Evolutionary conservation across 495 filamentous ascomycete genomes (phyloP), one percentile per base, ranked within the genome.

Genomic region (Hyaloscypha hepaticicola): DNA sequence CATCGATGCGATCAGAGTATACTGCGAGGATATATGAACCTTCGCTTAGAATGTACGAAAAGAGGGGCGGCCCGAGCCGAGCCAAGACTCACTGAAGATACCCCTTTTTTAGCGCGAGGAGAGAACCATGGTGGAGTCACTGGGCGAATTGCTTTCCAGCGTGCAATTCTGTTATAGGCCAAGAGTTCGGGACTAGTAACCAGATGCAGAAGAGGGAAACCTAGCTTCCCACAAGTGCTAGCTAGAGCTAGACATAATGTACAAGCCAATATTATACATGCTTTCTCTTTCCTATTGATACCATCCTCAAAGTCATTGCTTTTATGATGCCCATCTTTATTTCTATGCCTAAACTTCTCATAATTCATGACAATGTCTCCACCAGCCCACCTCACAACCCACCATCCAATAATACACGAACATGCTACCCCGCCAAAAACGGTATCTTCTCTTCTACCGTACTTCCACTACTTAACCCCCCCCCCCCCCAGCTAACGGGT

Each of bases 1-100:
- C 38, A 74, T 81, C 45, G 71, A 74, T 34, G 73, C 81, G 25
- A 73, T 81, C 21, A 72, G 72, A 41, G 72, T 65, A 45, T 80
- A 81, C 67, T 81, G 63, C 45, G 58, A 61, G 45, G 41, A 59
- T 7, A 45, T 9, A 56, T 56, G 28, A 33, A 31, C 27, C 11
- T 16, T 56, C 12, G 38, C 38, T 45, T 45, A 19, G 38, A 45
- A 45, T 16, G 38, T 9, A 34, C 5, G 31, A 12, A 34, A 34
- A 34, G 38, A 0, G 38, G 38, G 6, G 11, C 38, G 38, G 16
- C 11, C 38, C 38, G 38, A 11, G 38, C 38, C 38, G 38, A 16
- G 38, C 38, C 5, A 12, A 45, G 38, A 14, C 0, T 9, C 14
- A 45, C 0, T 19, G 16, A 14, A n/a, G n/a, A n/a, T 7, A 16